These are phyloP conservation scores for Madurella fahalii DNA, from an alignment of 2,329 filamentous ascomycete species.

Conservation along the genomic window DNA sequence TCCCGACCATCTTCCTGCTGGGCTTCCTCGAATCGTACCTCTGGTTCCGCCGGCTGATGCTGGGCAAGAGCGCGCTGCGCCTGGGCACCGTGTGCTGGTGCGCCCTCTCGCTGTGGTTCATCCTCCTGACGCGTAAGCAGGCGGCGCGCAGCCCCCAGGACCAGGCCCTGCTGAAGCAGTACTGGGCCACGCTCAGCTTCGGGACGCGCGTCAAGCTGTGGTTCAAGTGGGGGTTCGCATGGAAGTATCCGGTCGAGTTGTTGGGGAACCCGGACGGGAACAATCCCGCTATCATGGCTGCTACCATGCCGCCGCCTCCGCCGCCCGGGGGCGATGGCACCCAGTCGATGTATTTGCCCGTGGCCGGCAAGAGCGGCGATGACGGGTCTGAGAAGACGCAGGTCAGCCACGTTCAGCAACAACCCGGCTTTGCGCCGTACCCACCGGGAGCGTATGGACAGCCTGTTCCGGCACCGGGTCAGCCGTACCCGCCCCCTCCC, in stretches of 20 bases:
- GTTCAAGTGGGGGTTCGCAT: constrained; percentile 25
- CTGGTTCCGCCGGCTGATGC: constrained; percentile 33
- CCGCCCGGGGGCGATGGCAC: not conserved
- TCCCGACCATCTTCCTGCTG: constrained; percentile 30
- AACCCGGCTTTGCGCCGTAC: not conserved
- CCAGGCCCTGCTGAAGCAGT: constrained; percentile 15
- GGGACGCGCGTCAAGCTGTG: constrained; percentile 21
- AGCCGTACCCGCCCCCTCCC: not conserved
- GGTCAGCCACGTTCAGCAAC: not conserved
- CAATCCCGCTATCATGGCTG: not conserved
- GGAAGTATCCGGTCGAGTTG: constrained; percentile 24
- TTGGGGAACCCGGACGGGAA: constrained; percentile 16
- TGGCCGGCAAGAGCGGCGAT: not conserved
- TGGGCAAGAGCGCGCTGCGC: constrained; percentile 28
- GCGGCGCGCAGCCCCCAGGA: constrained; percentile 21
- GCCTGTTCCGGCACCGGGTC: not conserved
- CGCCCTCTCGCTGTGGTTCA: constrained; percentile 21
- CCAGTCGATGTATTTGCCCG: no score
- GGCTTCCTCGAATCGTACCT: constrained; percentile 31
- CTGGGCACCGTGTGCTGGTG: constrained; percentile 32
- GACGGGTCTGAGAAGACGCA: not conserved
- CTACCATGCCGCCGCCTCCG: not conserved
- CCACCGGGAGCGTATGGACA: not conserved
- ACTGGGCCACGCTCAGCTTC: constrained; percentile 15
- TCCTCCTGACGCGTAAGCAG: constrained; percentile 29